Conservation (phyloP, 225 moss, liverwort and hornwort genomes). For the Rhytidiadelphus loreus region DNA sequence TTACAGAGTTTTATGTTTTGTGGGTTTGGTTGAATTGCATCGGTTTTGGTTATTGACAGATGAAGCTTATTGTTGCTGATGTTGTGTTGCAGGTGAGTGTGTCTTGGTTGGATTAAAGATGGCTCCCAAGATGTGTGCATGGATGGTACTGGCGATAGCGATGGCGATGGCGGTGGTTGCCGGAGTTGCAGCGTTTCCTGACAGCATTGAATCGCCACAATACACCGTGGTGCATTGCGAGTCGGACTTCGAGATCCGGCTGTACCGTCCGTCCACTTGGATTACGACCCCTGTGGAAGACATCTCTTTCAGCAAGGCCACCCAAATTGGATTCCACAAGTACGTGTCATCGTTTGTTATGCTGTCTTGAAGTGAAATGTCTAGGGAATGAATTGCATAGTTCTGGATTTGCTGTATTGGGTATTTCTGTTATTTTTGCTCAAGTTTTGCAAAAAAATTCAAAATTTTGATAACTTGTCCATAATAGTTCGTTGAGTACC, state of each 20-base stretch:
- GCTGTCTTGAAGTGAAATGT: background rate
- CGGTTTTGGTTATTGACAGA: background rate
- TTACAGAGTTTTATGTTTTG: background rate
- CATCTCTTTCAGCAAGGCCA: slow-evolving; percentile 48
- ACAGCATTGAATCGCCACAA: slow-evolving; percentile 26
- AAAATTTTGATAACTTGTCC: background rate
- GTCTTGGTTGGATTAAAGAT: background rate
- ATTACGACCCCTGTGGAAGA: slow-evolving; percentile 43
- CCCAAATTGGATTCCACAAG: slow-evolving; percentile 61
- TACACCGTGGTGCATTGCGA: slow-evolving; percentile 42
- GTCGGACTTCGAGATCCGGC: slow-evolving; percentile 54
- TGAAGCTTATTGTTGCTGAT: background rate
- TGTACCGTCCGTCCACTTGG: slow-evolving; percentile 42
- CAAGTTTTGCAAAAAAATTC: background rate
- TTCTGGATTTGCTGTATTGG: background rate
- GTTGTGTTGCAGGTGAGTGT: background rate
- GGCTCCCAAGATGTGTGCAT: slow-evolving; percentile 7
- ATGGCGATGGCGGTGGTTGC: background rate
- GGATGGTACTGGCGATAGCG: slow-evolving; percentile 23
- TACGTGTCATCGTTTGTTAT: background rate
- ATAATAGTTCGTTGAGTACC: background rate
- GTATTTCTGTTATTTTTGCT: background rate
- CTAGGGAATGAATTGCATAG: background rate
- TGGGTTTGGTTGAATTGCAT: background rate
- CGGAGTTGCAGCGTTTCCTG: background rate